A percentile compares a stretch with the other conserved stretches of the same genome.
Conservation (phyloP, 768 basidiomycete genomes). For the Suillus sp. region DNA sequence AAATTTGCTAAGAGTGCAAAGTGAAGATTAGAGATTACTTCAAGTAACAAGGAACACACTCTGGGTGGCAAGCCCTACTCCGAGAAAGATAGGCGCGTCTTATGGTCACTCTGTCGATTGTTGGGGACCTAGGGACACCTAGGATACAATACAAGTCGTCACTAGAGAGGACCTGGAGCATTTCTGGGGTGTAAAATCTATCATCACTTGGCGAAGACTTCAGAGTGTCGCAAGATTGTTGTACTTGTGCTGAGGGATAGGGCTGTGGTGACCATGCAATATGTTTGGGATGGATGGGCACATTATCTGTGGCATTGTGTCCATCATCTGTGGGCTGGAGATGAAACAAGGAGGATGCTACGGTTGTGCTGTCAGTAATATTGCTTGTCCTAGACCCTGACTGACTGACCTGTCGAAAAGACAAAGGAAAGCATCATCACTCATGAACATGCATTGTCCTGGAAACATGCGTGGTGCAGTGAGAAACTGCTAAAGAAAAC, state of each 20-base stretch:
- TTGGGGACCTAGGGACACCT: conserved; percentile 53
- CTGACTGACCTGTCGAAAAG: conserved; percentile 30
- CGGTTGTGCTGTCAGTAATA: background rate
- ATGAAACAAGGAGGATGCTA: conserved; percentile 65
- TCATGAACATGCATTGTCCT: conserved; percentile 5
- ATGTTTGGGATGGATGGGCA: conserved; percentile 26
- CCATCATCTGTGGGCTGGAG: conserved; percentile 57
- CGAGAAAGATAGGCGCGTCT: conserved; percentile 76
- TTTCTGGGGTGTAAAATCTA: conserved; percentile 20
- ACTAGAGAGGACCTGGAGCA: conserved; percentile 53
- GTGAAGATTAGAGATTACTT: conserved; percentile 12
- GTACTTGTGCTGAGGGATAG: conserved; percentile 17
- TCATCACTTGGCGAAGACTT: conserved; percentile 13
- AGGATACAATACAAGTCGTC: conserved; percentile 76
- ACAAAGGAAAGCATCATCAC: conserved; percentile 35
- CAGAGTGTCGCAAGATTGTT: conserved; percentile 15
- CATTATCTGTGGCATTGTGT: conserved; percentile 46
- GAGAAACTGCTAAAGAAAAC: conserved; percentile 20
- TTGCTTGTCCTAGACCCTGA: background rate
- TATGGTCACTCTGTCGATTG: conserved; percentile 61
- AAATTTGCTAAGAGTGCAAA: conserved; percentile 63
- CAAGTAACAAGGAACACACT: conserved; percentile 53
- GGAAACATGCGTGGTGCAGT: conserved; percentile 13
- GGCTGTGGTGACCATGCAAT: conserved; percentile 31
- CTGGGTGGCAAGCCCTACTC: conserved; percentile 82